Evolutionary conservation across 208 protist genomes (phyloP), one percentile per base, ranked within the genome.

Genomic region (Acanthamoeba sp.): DNA sequence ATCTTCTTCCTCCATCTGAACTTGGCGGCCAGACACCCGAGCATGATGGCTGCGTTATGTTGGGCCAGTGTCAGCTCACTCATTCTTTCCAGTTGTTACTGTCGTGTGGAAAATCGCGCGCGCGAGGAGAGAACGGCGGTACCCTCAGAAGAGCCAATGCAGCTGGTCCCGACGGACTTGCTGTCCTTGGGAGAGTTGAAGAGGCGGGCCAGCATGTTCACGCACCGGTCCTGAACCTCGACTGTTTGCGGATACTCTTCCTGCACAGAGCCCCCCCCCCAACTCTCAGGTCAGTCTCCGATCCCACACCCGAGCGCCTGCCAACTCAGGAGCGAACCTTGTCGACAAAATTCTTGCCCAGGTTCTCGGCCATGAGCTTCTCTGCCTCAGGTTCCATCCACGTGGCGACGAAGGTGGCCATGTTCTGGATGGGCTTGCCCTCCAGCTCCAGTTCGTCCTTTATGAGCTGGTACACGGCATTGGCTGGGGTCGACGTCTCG

Each of bases 241-340:
- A 95, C 89, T 20, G 89, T 95, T n/a, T 93, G 84, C 6, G 95
- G 94, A 38, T 96, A 96, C 10, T 95, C 85, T 32, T 87, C 91
- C 78, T 78, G 36, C 69, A 40, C 45, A 50, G 9, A 12, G 14
- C 7, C 18, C 1, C 20, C 1, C 22, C 20, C 52, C 20, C 52
- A 20, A 24, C 12, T 27, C 20, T 59, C 52, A n/a, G 52, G 1
- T 20, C 22, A 20, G 22, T 59, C 52, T 48, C 42, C 42, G 6
- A 48, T 10, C 42, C 6, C 10, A 1, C 20, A 20, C 48, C 48
- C 48, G 2, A 50, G 45, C 4, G 48, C 12, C 16, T 52, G 0
- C 16, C 16, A 52, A 52, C 12, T 10, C 1, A 10, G 1, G n/a
- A n/a, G 1, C 16, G 48, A 14, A 78, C 69, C 69, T 96, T 92